Base-by-base conservation (phyloP, 1,139 yeast species). In the Candida glucosophila region DNA sequence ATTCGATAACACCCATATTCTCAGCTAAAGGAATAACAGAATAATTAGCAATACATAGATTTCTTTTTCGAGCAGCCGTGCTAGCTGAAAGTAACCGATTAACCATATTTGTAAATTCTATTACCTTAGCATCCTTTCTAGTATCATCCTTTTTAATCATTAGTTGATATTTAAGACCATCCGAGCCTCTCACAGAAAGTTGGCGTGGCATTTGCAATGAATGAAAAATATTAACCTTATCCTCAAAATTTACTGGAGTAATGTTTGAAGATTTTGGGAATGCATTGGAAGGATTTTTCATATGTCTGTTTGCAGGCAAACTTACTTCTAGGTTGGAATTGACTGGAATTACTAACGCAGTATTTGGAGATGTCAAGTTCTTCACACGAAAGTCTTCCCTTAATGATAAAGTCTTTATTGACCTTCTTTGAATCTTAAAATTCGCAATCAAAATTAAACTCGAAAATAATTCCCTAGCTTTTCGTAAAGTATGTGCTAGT, bases 71-170 rank as follows among this genome's bases (percentile, higher is more conserved):
- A 0, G 96, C 77, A 29, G 78, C 94, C 10, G 70, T 66, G 43
- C 82, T 81, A 17, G 68, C 64, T 14, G 63, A 53, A 28, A 92
- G 58, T 20, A 90, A 50, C 35, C 85, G 70, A 41, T 88, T 90
- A 47, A 90, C 77, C 55, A 88, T 80, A 1, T 86, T 74, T 0
- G 96, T 86, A 40, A 92, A 79, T 41, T 92, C 97, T 71, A 90
- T 83, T 25, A 90, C 73, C 39, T 94, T 80, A 4, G 95, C 93
- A 57, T 92, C 99, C 47, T 92, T 93, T 38, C 98, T 61, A 7
- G 93, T 77, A 54, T 92, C 98, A 49, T 92, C 99, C 35, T 77
- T 71, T 48, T 92, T 92, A 38, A 94, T 78, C 58, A 92, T 67
- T 15, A 92, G 64, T 17, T 77, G 70, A 47, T 86, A 88, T 1